Conservation (phyloP, 805 yeast genomes). For the Zygosaccharomyces pseudorouxii region DNA sequence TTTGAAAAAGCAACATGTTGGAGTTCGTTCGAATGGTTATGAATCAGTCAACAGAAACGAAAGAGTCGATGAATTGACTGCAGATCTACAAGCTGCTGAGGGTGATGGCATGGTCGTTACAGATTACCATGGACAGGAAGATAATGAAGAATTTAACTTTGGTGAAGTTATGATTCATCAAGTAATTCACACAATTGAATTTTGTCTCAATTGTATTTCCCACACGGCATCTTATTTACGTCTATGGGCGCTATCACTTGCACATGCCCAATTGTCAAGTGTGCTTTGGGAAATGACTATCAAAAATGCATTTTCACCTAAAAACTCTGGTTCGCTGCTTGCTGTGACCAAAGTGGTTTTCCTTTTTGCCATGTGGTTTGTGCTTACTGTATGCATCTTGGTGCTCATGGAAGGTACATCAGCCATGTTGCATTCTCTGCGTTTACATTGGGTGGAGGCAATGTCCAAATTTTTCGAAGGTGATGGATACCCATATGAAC, state of each 20-base stretch:
- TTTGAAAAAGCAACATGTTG: conserved; percentile 49
- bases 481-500: conserved; percentile 86
- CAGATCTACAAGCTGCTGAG: conserved; percentile 33
- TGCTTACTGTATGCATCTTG: conserved; percentile 80
- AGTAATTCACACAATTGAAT: conserved; percentile 95
- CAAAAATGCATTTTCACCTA: conserved; percentile 61
- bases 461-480: conserved; percentile 98
- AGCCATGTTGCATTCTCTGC: conserved; percentile 97
- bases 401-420: conserved; percentile 99
- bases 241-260: conserved; percentile 94
- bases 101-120: conserved; percentile 45
- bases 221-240: conserved; percentile 97
- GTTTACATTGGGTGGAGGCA: conserved; percentile 99
- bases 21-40: conserved; percentile 41
- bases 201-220: conserved; percentile 95
- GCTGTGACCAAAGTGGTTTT: conserved; percentile 75
- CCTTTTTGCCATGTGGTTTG: conserved; percentile 93
- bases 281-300: conserved; percentile 97
- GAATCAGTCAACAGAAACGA: conserved; percentile 32
- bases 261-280: conserved; percentile 93
- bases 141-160: conserved; percentile 58
- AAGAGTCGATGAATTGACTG: conserved; percentile 7
- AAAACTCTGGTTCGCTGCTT: conserved; percentile 43
- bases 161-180: conserved; percentile 97
- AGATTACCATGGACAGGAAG: conserved; percentile 40